These are phyloP conservation scores for slime mould (Dictyostelium discoideum) DNA, from an alignment of 78 protist genomes.

Conservation along the genomic window dicty_2.7 NC_007088.5:7781501-7782000, in stretches of 20 bases:
- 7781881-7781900: too few species aligned
- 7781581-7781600: too few species aligned
- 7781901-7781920: too few species aligned
- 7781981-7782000: constrained; percentile 3
- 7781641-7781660: not conserved
- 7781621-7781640: not conserved
- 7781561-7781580: not conserved
- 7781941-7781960: not conserved
- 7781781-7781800: too few species aligned
- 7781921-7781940: too few species aligned
- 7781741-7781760: not conserved
- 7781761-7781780: not conserved
- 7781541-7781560: not conserved
- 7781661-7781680: not conserved
- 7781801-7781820: not conserved
- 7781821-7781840: not conserved
- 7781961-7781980: not conserved
- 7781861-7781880: too few species aligned
- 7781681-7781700: not conserved
- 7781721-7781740: not conserved
- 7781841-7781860: not conserved
- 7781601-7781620: not conserved
- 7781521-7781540: constrained; percentile 48
- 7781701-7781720: not conserved
- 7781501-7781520: constrained; percentile 10